These are phyloP conservation scores for Suillus lakei DNA, from an alignment of 768 basidiomycete species.

Conservation along the genomic window DNA sequence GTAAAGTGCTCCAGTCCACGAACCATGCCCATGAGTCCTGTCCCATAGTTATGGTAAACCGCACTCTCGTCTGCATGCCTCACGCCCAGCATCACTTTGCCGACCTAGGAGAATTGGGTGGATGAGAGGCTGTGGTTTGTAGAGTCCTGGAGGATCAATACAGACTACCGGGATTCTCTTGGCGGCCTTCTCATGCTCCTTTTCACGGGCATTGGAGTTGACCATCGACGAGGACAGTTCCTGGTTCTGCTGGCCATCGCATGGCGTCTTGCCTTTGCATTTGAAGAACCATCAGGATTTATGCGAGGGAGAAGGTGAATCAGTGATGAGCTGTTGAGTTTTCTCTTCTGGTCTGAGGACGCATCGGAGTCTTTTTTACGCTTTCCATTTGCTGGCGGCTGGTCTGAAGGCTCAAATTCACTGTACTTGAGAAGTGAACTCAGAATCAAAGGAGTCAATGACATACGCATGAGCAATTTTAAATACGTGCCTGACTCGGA, in stretches of 20 bases:
- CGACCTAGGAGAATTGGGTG: too few species aligned
- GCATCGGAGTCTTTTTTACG: slow-evolving; percentile 32
- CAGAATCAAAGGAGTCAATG: slow-evolving; percentile 34
- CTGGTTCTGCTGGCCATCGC: slow-evolving; percentile 34
- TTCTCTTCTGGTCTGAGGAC: slow-evolving; percentile 50
- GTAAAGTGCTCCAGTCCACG: too few species aligned
- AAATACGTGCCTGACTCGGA: slow-evolving; percentile 59
- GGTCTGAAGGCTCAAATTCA: slow-evolving; percentile 58
- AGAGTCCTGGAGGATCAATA: too few species aligned
- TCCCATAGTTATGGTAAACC: too few species aligned
- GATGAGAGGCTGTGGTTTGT: too few species aligned
- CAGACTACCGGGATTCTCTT: slow-evolving; percentile 84
- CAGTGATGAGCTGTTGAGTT: slow-evolving; percentile 41
- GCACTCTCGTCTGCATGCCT: too few species aligned
- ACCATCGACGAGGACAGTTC: slow-evolving; percentile 35
- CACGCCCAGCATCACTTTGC: too few species aligned
- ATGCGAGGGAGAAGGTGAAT: slow-evolving; percentile 27
- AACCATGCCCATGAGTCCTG: too few species aligned
- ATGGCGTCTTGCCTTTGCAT: slow-evolving; percentile 25
- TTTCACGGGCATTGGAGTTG: slow-evolving; percentile 23
- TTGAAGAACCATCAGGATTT: slow-evolving; percentile 33
- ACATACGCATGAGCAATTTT: slow-evolving; percentile 3
- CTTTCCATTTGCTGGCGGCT: neutral
- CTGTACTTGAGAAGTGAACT: slow-evolving; percentile 75
- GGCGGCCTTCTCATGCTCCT: slow-evolving; percentile 39